Evolutionary conservation across 805 yeast species (phyloP).

Genomic region (Saccharomycopsis sp.): DNA sequence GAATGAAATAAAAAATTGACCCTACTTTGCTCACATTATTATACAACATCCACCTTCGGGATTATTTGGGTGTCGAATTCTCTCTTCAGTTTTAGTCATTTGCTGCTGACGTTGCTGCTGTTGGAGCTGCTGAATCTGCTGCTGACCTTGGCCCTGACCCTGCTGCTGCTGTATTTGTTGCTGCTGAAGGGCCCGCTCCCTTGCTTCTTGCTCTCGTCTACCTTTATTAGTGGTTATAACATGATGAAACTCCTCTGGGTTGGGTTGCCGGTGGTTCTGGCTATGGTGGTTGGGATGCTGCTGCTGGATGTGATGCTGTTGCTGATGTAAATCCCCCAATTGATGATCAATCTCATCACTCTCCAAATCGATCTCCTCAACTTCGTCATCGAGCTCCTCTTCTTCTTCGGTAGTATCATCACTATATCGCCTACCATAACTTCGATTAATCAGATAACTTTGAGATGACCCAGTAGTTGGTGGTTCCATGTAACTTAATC

Average conservation of each 20-base stretch:
- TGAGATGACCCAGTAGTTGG: constrained; percentile 4
- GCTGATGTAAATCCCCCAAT: neutral
- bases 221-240: constrained; percentile 17
- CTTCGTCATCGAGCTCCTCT: constrained; percentile 9
- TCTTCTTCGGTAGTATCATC: constrained; percentile 8
- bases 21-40: neutral
- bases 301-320: neutral
- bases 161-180: neutral
- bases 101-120: constrained; percentile 21
- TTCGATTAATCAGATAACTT: constrained; percentile 3
- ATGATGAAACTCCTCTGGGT: constrained; percentile 13
- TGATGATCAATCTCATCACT: constrained; percentile 7
- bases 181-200: neutral
- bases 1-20: neutral
- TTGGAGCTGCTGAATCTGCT: constrained; percentile 11
- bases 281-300: neutral
- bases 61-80: neutral
- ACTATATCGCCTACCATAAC: constrained; percentile 9
- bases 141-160: neutral
- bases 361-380: neutral
- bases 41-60: constrained; percentile 1
- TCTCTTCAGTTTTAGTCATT: too few species aligned
- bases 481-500: constrained; percentile 9
- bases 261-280: neutral
- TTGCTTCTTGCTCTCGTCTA: constrained; percentile 9